These are phyloP conservation scores for Penicillium sp. DNA, from an alignment of 2,329 filamentous ascomycete species.

Conservation along the genomic window DNA sequence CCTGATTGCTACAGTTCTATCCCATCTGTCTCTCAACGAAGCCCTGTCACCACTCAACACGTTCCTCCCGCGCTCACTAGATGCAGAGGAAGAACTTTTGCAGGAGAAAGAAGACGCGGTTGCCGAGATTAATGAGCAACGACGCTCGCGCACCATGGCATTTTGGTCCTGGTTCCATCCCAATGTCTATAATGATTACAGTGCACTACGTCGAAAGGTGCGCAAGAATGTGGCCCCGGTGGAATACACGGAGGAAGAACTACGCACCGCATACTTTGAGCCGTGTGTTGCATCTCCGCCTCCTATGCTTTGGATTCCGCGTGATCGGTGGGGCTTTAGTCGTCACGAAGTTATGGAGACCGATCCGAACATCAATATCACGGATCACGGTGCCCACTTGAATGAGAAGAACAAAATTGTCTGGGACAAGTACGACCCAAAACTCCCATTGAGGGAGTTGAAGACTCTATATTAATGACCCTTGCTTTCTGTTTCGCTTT, in stretches of 20 bases:
- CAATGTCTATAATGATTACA: slow-evolving; percentile 74
- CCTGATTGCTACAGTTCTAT: slow-evolving; percentile 72
- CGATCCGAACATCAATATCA: slow-evolving; percentile 71
- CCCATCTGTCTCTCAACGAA: slow-evolving; percentile 63
- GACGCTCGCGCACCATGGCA: slow-evolving; percentile 29
- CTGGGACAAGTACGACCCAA: slow-evolving; percentile 61
- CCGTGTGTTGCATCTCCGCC: slow-evolving; percentile 66
- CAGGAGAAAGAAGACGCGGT: slow-evolving; percentile 41
- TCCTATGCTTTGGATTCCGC: slow-evolving; percentile 79
- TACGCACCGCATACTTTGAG: slow-evolving; percentile 71
- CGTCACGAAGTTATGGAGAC: slow-evolving; percentile 77
- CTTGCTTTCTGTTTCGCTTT: background rate
- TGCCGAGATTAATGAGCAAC: slow-evolving; percentile 26
- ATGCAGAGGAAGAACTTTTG: slow-evolving; percentile 57
- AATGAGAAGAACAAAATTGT: slow-evolving; percentile 70
- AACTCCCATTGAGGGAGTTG: slow-evolving; percentile 60
- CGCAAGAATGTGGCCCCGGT: slow-evolving; percentile 61
- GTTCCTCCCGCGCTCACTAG: slow-evolving; percentile 72
- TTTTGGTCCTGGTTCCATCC: slow-evolving; percentile 63
- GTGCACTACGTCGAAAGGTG: slow-evolving; percentile 70
- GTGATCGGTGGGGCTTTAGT: slow-evolving; percentile 73
- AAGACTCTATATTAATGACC: slow-evolving; percentile 53
- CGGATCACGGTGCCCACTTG: slow-evolving; percentile 72
- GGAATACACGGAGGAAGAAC: slow-evolving; percentile 64
- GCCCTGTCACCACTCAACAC: slow-evolving; percentile 54